phyloP scores from a whole-genome alignment of 371 early-diverging fungal genomes.

The Mucor irregularis region DNA sequence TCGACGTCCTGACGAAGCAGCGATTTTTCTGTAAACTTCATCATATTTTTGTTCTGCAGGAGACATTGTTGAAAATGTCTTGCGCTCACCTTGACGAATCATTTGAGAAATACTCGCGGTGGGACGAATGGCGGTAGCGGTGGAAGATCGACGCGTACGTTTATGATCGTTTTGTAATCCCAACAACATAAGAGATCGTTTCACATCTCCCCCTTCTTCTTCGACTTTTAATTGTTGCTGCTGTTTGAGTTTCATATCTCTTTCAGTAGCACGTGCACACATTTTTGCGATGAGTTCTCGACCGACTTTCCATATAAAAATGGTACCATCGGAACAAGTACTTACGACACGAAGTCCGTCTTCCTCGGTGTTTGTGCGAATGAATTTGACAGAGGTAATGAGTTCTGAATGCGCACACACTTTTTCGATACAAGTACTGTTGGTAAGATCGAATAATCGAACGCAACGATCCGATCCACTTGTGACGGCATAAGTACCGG shows the following conservation, averaged over 20 bases:
- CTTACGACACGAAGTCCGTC: slow-evolving; percentile 60
- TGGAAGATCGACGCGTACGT: slow-evolving; percentile 32
- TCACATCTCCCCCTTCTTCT: slow-evolving; percentile 11
- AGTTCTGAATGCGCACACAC: slow-evolving; percentile 77
- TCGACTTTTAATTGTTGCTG: background rate
- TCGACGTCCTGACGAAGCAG: slow-evolving; percentile 6
- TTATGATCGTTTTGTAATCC: slow-evolving; percentile 4
- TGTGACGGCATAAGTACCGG: slow-evolving; percentile 72
- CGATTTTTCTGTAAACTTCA: slow-evolving; percentile 43
- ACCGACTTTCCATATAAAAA: slow-evolving; percentile 75
- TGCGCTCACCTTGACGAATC: slow-evolving; percentile 45
- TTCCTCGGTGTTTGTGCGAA: slow-evolving; percentile 39
- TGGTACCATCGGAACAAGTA: slow-evolving; percentile 78
- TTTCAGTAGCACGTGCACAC: slow-evolving; percentile 34
- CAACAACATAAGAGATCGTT: slow-evolving; percentile 1
- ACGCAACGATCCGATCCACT: slow-evolving; percentile 76
- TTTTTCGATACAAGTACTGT: slow-evolving; percentile 64
- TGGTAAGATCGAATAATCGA: slow-evolving; percentile 73
- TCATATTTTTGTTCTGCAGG: slow-evolving; percentile 52
- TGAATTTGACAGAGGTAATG: slow-evolving; percentile 74
- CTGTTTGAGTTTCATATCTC: slow-evolving; percentile 13
- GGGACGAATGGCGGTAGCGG: slow-evolving; percentile 26
- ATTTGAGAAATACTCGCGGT: slow-evolving; percentile 49
- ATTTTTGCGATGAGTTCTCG: slow-evolving; percentile 56
- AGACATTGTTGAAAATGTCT: slow-evolving; percentile 47